Base-by-base conservation (phyloP, 768 basidiomycete species). In the Mycena latifolia region DNA sequence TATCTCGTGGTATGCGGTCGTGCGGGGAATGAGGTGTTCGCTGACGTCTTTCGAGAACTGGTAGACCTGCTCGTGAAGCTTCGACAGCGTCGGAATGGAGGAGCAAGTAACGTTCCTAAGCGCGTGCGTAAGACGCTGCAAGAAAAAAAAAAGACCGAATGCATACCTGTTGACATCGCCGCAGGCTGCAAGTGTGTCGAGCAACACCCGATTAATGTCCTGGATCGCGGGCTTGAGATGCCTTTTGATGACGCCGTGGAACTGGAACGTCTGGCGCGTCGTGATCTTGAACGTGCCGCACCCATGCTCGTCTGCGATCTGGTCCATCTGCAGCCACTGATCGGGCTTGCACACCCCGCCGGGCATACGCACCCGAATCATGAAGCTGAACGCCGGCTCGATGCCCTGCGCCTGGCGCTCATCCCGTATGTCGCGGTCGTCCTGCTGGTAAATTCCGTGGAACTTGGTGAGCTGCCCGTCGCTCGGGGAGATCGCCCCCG, bases 391-490 rank as follows among this genome's bases (percentile, higher is more conserved):
- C 1, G 98, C 98, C 33, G 95, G 95, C 78, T 99, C 98, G 24
- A 92, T 89, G 48, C 96, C 98, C 75, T 95, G 92, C 25, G 87
- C 90, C 76, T 94, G 88, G 64, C 98, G 91, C 78, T 98, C 97
- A 68, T 99, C 97, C 41, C 98, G 93, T 74, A 99, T 97, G 78
- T 99, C 98, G 51, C 98, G 92, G 77, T 99, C 98, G 76, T 99
- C 98, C 79, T 98, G 94, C 78, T 96, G 93, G 78, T 95, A 96
- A 72, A 95, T 95, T 20, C 95, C 95, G 73, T 95, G 94, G 89
- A 99, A 98, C 84, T 99, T 99, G 72, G 96, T 99, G 58, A 99
- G 84, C 78, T 99, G 98, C 10, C 89, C 91, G 77, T 99, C 98
- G 69, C 89, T 90, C 7, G 95, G 82, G 15, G 96, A 92, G 31